Conservation (phyloP, 2,329 filamentous ascomycete genomes). For the Orbilia quercus region DNA sequence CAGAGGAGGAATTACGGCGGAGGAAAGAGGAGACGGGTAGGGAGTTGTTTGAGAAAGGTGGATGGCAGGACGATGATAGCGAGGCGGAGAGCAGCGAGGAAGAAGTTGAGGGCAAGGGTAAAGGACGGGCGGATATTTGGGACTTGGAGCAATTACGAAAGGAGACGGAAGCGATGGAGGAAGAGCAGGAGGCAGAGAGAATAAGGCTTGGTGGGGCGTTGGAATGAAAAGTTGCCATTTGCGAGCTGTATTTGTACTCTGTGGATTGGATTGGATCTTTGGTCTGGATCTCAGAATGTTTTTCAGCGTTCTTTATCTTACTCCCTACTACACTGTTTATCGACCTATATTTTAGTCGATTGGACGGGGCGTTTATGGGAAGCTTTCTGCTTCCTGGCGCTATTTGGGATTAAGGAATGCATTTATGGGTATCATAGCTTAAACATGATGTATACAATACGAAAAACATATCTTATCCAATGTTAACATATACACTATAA, state of each 20-base stretch:
- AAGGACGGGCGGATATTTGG: conserved; percentile 67
- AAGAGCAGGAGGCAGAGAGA: conserved; percentile 72
- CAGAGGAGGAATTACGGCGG: conserved; percentile 87
- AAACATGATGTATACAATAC: conserved; percentile 26
- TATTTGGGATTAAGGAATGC: conserved; percentile 6
- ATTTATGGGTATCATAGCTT: conserved; percentile 33
- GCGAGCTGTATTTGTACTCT: conserved; percentile 49
- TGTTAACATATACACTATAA: not conserved
- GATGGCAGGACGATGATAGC: conserved; percentile 78
- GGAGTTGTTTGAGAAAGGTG: conserved; percentile 94
- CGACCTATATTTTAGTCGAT: not conserved
- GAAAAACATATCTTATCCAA: conserved; percentile 4
- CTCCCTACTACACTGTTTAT: not conserved
- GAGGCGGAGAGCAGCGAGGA: conserved; percentile 70
- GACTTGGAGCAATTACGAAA: conserved; percentile 83
- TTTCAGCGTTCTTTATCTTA: conserved; percentile 13
- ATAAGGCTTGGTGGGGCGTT: conserved; percentile 43
- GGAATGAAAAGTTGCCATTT: conserved; percentile 20
- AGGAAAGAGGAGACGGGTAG: conserved; percentile 96
- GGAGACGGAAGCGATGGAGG: conserved; percentile 82
- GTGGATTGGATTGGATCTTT: no score
- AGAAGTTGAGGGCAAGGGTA: conserved; percentile 63
- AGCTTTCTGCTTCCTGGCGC: not conserved
- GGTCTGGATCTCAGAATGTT: conserved; percentile 1
- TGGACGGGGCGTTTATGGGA: not conserved